These are phyloP conservation scores for Rhizopus microsporus DNA, from an alignment of 371 early-diverging fungal species.

Conservation along the genomic window DNA sequence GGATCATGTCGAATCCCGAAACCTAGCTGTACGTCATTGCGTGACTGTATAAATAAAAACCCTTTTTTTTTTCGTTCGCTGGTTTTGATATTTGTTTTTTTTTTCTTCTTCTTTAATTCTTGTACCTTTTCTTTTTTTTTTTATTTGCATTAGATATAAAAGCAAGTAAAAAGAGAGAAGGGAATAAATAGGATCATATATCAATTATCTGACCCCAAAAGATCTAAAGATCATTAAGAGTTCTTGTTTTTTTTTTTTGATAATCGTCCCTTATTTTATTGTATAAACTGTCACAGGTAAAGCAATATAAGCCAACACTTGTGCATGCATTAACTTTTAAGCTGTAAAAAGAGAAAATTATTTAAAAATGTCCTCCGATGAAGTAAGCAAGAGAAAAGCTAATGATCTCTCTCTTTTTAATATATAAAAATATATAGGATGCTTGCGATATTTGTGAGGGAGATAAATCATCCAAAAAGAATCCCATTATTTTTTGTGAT, in stretches of 20 bases:
- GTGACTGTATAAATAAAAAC: constrained; percentile 4
- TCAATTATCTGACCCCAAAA: background rate
- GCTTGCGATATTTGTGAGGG: constrained; percentile 55
- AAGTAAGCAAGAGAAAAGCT: background rate
- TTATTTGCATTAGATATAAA: background rate
- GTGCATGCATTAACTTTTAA: no score
- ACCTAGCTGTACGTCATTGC: constrained; percentile 23
- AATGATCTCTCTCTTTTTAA: background rate
- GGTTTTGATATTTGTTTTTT: no score
- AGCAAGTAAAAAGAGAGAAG: background rate
- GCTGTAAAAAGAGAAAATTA: no score
- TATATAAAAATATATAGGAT: constrained; percentile 17
- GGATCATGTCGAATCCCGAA: constrained; percentile 3
- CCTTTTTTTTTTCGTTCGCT: background rate
- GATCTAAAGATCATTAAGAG: no score
- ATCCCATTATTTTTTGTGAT: constrained; percentile 59
- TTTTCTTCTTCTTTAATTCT: background rate
- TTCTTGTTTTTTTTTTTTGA: no score
- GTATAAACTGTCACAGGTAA: no score
- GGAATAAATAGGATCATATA: background rate
- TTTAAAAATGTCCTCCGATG: constrained; percentile 1
- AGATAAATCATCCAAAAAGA: constrained; percentile 38
- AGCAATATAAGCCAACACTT: no score
- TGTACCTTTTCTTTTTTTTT: background rate
- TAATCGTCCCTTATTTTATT: no score